Conservation (phyloP, 2,329 filamentous ascomycete genomes). For the Fusarium paranaense region DNA sequence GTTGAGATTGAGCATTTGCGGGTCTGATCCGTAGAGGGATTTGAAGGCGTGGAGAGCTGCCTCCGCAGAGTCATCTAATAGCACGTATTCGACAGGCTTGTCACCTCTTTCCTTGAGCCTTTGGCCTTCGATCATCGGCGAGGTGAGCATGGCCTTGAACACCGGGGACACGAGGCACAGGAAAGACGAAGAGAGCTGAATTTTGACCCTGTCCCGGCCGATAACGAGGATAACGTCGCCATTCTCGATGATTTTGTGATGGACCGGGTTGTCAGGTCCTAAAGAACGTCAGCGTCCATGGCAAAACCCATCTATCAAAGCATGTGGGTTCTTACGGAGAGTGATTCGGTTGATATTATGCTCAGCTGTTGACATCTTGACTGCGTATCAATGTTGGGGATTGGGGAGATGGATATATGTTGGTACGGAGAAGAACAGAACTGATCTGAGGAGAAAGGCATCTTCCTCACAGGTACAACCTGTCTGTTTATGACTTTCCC, state of each 20-base stretch:
- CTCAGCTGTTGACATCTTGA: background rate
- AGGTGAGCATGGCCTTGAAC: constrained; percentile 23
- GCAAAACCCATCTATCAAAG: background rate
- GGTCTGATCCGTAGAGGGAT: constrained; percentile 18
- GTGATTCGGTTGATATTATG: background rate
- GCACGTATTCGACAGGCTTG: background rate
- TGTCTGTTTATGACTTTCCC: background rate
- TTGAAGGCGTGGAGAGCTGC: background rate
- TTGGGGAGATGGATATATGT: background rate
- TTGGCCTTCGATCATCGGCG: constrained; percentile 18
- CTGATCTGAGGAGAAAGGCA: background rate
- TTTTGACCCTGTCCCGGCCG: background rate
- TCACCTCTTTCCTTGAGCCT: background rate
- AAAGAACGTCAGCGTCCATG: background rate
- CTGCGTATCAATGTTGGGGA: background rate
- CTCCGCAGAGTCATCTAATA: background rate
- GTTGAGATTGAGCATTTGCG: background rate
- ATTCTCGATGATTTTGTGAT: background rate
- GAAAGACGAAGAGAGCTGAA: constrained; percentile 22
- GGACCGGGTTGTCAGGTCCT: background rate
- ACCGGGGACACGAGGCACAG: constrained; percentile 32
- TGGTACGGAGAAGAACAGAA: background rate
- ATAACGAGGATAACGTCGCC: background rate
- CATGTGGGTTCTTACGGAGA: background rate
- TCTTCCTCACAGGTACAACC: background rate